These are phyloP conservation scores for Eucalyptus grandis DNA, from an alignment of 345 rosid species.

Conservation along the genomic window DNA sequence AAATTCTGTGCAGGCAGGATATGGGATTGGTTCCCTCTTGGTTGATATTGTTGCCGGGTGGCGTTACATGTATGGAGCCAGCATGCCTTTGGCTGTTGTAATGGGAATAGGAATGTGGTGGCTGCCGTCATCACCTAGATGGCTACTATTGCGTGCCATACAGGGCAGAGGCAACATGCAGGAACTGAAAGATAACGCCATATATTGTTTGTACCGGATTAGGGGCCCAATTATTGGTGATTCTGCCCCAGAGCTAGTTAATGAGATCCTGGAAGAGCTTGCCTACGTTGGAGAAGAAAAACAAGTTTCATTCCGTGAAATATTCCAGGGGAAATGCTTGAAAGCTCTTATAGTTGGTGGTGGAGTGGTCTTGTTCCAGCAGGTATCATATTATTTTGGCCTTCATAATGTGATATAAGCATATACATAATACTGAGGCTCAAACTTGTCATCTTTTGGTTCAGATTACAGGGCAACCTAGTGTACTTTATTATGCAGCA, in stretches of 20 bases:
- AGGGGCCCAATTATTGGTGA: slow-evolving; percentile 71
- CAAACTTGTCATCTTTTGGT: not conserved
- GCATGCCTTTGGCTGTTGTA: slow-evolving; percentile 59
- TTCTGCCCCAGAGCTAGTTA: slow-evolving; percentile 52
- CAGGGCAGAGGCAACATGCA: slow-evolving; percentile 69
- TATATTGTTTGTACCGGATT: slow-evolving; percentile 47
- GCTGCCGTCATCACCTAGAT: slow-evolving; percentile 91
- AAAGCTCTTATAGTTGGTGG: slow-evolving; percentile 80
- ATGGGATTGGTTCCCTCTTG: slow-evolving; percentile 79
- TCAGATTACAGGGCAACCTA: slow-evolving; percentile 98
- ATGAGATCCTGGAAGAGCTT: slow-evolving; percentile 70
- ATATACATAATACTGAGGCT: not conserved
- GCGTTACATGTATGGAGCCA: slow-evolving; percentile 91
- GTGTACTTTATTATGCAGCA: slow-evolving; percentile 93
- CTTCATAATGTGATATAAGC: not conserved
- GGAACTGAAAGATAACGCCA: slow-evolving; percentile 51
- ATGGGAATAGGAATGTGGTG: slow-evolving; percentile 98
- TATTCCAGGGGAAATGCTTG: slow-evolving; percentile 73
- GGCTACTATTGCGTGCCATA: slow-evolving; percentile 76
- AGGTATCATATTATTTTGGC: slow-evolving; percentile 26
- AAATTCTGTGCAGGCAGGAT: slow-evolving; percentile 59
- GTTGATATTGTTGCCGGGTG: slow-evolving; percentile 66
- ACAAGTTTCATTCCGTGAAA: slow-evolving; percentile 41
- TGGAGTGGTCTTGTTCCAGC: slow-evolving; percentile 93
- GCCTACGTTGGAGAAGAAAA: slow-evolving; percentile 58